phyloP scores from a whole-genome alignment of 441 rosid genomes.

The Geranium incanum region DNA sequence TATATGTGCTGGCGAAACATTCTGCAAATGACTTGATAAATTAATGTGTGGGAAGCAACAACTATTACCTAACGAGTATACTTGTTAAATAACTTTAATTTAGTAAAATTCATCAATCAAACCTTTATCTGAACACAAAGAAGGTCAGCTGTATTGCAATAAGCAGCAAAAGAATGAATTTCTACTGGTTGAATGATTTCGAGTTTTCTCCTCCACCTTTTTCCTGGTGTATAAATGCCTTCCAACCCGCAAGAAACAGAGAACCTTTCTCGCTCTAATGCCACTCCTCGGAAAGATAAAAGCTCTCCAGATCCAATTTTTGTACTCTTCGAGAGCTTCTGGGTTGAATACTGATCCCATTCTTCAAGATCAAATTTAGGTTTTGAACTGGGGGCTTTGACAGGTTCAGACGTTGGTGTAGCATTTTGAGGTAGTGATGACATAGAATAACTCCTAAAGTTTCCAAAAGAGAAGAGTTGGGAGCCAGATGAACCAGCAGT shows the following conservation, averaged over 20 bases:
- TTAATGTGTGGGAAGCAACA: background rate
- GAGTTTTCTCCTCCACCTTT: constrained; percentile 90
- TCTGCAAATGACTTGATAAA: constrained; percentile 43
- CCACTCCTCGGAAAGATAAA: constrained; percentile 80
- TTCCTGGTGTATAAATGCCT: constrained; percentile 88
- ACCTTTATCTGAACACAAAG: constrained; percentile 97
- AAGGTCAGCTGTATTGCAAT: constrained; percentile 93
- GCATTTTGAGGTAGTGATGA: constrained; percentile 80
- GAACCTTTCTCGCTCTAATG: constrained; percentile 79
- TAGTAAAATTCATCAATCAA: constrained; percentile 14
- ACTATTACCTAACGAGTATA: background rate
- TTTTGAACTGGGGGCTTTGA: constrained; percentile 61
- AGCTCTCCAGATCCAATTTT: constrained; percentile 51
- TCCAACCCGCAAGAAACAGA: constrained; percentile 91
- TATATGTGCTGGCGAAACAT: constrained; percentile 61
- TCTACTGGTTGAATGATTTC: constrained; percentile 87
- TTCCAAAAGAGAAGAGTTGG: constrained; percentile 77
- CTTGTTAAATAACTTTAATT: background rate
- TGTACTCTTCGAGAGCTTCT: constrained; percentile 39
- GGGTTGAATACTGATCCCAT: constrained; percentile 59
- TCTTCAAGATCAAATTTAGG: constrained; percentile 74
- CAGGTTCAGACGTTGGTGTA: constrained; percentile 45
- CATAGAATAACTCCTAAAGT: constrained; percentile 96
- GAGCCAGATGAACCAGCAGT: constrained; percentile 52
- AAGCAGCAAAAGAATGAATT: constrained; percentile 74